A percentile compares a stretch with the other conserved stretches of the same genome.
These are phyloP conservation scores for Mallotus repandus DNA, from an alignment of 441 rosid species.

Conservation along the genomic window DNA sequence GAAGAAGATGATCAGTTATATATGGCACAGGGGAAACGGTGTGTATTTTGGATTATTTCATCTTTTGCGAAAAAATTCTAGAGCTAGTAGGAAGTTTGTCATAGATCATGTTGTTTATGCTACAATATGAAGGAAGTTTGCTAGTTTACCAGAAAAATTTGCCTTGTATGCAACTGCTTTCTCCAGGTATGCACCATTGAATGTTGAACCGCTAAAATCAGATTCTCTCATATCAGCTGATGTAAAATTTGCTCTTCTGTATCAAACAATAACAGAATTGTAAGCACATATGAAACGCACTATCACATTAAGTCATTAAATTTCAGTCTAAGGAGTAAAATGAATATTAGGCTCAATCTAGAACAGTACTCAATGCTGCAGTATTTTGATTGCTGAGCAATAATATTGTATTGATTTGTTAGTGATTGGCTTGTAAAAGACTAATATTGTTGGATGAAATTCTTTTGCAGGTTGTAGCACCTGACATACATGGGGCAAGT, in stretches of 20 bases:
- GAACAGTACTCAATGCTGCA: neutral
- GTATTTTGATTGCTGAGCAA: neutral
- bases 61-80: neutral
- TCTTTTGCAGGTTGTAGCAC: neutral
- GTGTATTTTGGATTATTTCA: neutral
- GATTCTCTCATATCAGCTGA: conserved; percentile 94
- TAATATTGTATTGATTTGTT: neutral
- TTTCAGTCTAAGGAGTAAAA: neutral
- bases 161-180: conserved; percentile 95
- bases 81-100: neutral
- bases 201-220: conserved; percentile 89
- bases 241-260: conserved; percentile 96
- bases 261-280: conserved; percentile 28
- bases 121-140: neutral
- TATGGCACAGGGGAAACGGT: neutral
- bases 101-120: too few species aligned
- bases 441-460: neutral
- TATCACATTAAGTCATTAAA: neutral
- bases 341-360: neutral
- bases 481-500: neutral
- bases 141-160: conserved; percentile 65
- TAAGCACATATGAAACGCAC: conserved; percentile 6
- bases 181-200: conserved; percentile 91
- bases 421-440: neutral
- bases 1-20: neutral